Evolutionary conservation across 257 asterid species (phyloP).

Genomic region (Rubia yunnanensis): DNA sequence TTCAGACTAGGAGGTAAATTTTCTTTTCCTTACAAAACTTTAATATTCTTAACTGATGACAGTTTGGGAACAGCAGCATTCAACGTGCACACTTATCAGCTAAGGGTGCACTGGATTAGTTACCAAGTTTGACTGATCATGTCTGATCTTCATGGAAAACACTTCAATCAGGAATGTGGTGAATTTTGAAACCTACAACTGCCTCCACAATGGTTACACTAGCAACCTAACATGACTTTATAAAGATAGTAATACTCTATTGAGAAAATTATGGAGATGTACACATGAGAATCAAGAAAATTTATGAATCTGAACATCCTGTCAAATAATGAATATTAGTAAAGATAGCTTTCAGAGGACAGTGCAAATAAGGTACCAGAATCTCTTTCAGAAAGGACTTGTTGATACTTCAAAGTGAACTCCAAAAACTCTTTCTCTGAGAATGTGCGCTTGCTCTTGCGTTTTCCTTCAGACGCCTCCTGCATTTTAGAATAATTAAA

Average conservation of each 20-base stretch:
- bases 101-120: neutral
- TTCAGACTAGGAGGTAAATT: neutral
- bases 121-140: neutral
- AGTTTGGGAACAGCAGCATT: neutral
- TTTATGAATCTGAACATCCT: neutral
- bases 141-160: neutral
- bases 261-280: neutral
- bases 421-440: conserved; percentile 87
- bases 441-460: conserved; percentile 63
- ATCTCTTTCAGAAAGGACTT: conserved; percentile 85
- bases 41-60: neutral
- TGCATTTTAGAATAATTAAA: conserved; percentile 17
- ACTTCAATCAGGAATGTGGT: neutral
- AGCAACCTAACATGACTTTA: neutral
- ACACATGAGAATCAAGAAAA: neutral
- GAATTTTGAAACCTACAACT: neutral
- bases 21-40: neutral
- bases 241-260: neutral
- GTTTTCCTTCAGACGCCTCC: conserved; percentile 77
- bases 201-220: neutral
- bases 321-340: neutral
- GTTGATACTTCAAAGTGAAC: conserved; percentile 83
- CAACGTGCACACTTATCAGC: neutral
- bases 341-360: conserved; percentile 12
- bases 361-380: conserved; percentile 49